These are phyloP conservation scores for Agarophyton chilense DNA, from an alignment of 23 red algal genomes.

Conservation along the genomic window DNA sequence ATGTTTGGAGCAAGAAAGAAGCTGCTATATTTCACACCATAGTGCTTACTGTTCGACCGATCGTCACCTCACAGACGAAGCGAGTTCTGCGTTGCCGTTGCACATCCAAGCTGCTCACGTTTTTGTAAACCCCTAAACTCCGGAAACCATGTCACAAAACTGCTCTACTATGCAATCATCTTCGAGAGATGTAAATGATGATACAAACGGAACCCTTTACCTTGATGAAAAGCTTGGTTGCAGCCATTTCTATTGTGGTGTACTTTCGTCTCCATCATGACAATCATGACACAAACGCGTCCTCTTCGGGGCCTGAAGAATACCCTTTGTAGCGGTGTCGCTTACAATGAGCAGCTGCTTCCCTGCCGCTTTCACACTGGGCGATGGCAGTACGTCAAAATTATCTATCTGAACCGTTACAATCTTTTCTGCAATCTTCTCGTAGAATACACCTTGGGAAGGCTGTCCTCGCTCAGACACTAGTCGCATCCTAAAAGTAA, in stretches of 20 bases:
- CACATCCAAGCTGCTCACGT: no score
- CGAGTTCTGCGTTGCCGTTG: no score
- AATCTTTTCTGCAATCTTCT: neutral
- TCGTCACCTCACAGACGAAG: neutral
- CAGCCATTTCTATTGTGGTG: neutral
- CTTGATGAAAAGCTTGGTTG: neutral
- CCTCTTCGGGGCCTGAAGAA: neutral
- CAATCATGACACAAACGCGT: no score
- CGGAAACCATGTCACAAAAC: no score
- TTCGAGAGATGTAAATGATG: no score
- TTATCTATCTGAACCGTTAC: constrained; percentile 22
- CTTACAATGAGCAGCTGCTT: constrained; percentile 1
- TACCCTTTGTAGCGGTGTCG: neutral
- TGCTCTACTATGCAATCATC: no score
- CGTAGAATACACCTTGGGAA: neutral
- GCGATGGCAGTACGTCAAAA: neutral
- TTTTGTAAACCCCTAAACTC: no score
- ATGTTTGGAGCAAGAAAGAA: constrained; percentile 6
- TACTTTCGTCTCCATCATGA: neutral
- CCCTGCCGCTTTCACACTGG: neutral
- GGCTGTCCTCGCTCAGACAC: neutral
- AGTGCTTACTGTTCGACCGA: neutral
- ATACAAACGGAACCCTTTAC: no score
- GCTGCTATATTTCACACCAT: constrained; percentile 9
- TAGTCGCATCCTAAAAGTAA: neutral